Evolutionary conservation across 371 early-diverging fungal genomes (phyloP).

Genomic region (Actinomucor elegans): DNA sequence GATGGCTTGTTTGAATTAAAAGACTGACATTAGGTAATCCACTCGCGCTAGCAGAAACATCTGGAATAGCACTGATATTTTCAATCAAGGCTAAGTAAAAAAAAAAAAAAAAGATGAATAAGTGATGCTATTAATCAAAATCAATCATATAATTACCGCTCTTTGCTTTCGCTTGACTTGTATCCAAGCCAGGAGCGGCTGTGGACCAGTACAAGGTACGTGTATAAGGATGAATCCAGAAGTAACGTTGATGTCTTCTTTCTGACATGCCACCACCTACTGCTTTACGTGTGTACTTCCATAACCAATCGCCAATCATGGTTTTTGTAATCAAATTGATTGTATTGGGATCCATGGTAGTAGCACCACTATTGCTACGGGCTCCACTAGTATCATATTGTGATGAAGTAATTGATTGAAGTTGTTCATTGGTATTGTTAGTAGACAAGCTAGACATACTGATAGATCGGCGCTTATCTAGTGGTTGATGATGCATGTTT

Average conservation of each 20-base stretch:
- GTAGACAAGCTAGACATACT: conserved; percentile 29
- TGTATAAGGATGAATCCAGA: conserved; percentile 80
- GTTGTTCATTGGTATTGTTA: conserved; percentile 22
- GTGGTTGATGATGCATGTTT: neutral
- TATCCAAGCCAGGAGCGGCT: conserved; percentile 73
- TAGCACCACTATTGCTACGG: conserved; percentile 4
- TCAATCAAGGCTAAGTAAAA: conserved; percentile 54
- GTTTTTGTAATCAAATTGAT: conserved; percentile 70
- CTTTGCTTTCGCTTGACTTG: conserved; percentile 52
- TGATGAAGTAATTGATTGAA: conserved; percentile 15
- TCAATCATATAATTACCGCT: conserved; percentile 39
- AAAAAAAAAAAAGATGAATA: neutral
- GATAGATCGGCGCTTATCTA: conserved; percentile 9
- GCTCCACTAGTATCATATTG: conserved; percentile 8
- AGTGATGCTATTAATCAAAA: neutral
- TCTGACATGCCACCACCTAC: conserved; percentile 56
- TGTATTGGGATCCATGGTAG: conserved; percentile 15
- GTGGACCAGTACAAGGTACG: conserved; percentile 72
- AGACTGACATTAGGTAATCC: conserved; percentile 61
- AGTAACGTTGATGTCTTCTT: conserved; percentile 65
- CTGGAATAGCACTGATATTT: conserved; percentile 49
- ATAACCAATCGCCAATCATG: conserved; percentile 75
- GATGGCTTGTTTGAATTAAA: conserved; percentile 62
- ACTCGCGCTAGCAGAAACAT: conserved; percentile 23
- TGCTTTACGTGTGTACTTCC: conserved; percentile 64